Evolutionary conservation across 2,329 filamentous ascomycete species (phyloP), one percentile per base, ranked within the genome.

Genomic region (Ophiostoma montium): DNA sequence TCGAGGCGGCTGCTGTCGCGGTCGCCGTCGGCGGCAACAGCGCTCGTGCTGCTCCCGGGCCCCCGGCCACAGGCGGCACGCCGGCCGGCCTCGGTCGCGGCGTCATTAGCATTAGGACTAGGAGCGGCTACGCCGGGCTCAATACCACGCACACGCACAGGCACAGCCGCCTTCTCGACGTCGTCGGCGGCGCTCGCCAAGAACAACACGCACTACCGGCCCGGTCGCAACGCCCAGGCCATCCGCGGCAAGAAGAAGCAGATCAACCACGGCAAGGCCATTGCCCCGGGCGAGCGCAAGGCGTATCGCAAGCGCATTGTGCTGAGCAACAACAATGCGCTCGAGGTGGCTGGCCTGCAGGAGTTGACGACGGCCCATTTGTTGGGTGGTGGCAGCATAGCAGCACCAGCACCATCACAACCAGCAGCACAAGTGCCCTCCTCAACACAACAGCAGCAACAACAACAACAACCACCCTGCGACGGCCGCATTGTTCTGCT

Each of bases 241-340:
- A 12, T 16, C 35, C 31, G 16, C 31, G 55, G 55, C 38, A 61
- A 58, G 49, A 57, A 58, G 54, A 35, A 50, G 41, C 41, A 64
- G 15, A 59, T 69, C 41, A 64, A 63, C 23, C 64, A 66, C 23
- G 62, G 68, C 49, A 76, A 74, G 64, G 72, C 78, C 15, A 83
- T 84, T 18, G 70, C 70, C 12, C 72, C 78, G 3, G 90, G 89
- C 56, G 89, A 95, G 71, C 80, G 89, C 56, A 94, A 88, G 67
- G 85, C 86, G 27, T 72, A 86, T 62, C 81, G 88, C 56, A 95
- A 94, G 70, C 80, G 86, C 57, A 86, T 98, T 59, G 80, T 94
- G 52, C 78, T 98, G 53, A 90, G 84, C 71, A 98, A 96, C 68
- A 84, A 86, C 65, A 96, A 95, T 67, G 92, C 92, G 46, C 70